phyloP scores from a whole-genome alignment of 2,329 filamentous ascomycete genomes.

The Dothideomycetes sp. region DNA sequence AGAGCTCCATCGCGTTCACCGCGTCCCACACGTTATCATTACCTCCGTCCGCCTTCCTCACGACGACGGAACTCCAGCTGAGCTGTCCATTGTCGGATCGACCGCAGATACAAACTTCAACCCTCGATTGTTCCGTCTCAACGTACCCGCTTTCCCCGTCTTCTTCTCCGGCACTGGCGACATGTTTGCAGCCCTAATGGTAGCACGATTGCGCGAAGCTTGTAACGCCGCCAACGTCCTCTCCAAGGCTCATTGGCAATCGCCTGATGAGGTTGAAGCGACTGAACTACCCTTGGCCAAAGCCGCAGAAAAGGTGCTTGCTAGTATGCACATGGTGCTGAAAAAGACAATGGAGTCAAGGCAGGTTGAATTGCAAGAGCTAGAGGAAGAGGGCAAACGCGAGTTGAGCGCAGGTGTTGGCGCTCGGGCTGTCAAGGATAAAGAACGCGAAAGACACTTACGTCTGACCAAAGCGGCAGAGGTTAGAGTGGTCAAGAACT shows the following conservation, averaged over 20 bases:
- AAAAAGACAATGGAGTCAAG: constrained; percentile 57
- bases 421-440: constrained; percentile 33
- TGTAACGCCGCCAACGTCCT: constrained; percentile 48
- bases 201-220: constrained; percentile 80
- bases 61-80: constrained; percentile 13
- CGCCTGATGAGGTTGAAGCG: constrained; percentile 59
- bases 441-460: constrained; percentile 54
- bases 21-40: constrained; percentile 80
- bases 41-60: constrained; percentile 68
- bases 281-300: constrained; percentile 71
- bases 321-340: constrained; percentile 84
- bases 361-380: constrained; percentile 49
- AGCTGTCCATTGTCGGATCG: constrained; percentile 59
- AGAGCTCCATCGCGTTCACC: constrained; percentile 57
- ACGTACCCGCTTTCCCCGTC: constrained; percentile 78
- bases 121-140: constrained; percentile 79
- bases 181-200: constrained; percentile 92
- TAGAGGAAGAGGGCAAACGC: constrained; percentile 35
- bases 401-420: constrained; percentile 37
- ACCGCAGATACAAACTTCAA: constrained; percentile 55
- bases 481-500: constrained; percentile 70
- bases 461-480: constrained; percentile 78
- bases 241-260: constrained; percentile 60
- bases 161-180: constrained; percentile 96
- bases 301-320: constrained; percentile 77